Evolutionary conservation across 768 basidiomycete species (phyloP), one percentile per base, ranked within the genome.

Genomic region (Psilocybe subaeruginosa): DNA sequence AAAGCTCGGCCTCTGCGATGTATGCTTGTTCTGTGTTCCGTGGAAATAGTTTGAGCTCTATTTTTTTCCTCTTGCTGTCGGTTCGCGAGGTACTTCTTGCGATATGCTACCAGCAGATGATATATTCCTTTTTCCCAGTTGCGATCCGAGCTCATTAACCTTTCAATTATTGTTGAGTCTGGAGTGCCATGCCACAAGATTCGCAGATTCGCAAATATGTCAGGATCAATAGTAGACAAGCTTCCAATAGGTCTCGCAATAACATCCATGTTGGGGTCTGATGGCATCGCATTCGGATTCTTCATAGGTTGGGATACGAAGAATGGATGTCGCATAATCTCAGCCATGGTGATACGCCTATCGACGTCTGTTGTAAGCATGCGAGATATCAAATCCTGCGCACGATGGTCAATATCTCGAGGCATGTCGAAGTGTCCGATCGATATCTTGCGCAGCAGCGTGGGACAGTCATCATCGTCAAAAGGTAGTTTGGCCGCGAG

Each of bases 91-190:
- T 88, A 87, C 65, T 82, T 85, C 53, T 84, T 83, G 47, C 95
- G 86, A 75, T 97, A 98, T 64, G 86, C 87, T 57, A 90, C 80
- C n/a, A 99, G 81, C 4, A 98, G 77, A 69, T 92, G 89, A 74
- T 99, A 99, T 51, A 99, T 92, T 0, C 93, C 93, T 76, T 99
- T 98, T 73, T 99, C 94, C 92, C 94, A 96, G 30, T 91, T 96
- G 54, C 87, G 87, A 58, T 88, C 85, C 54, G 77, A 68, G 67
- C 82, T 87, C 70, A 76, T 80, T 68, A 99, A 78, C 56, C 84
- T 87, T 52, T 83, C 80, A 52, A 88, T 79, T 57, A 99, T 87
- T 31, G 90, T 87, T 8, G 84, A 82, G 56, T 96, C 93, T 2
- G 87, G 76, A 1, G 86, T 85, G 8, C 85, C 92, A 59, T 90